A percentile compares a stretch with the other conserved stretches of the same genome.
Conservation (phyloP, 805 yeast genomes). For the Metschnikowia vanudenii region DNA sequence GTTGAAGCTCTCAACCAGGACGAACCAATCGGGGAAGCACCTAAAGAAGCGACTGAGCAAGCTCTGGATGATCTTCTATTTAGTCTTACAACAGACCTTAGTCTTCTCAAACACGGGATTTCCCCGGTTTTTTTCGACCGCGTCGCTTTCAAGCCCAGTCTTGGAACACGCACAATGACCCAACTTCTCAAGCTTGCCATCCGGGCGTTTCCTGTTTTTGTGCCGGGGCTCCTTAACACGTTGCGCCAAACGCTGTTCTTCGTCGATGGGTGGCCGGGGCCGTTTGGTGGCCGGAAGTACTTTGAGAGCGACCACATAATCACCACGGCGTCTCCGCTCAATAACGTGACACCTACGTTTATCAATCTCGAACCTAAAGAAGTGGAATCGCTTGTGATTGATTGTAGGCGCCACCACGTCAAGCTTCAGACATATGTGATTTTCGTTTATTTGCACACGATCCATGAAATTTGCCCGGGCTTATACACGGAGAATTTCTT, state of each 20-base stretch:
- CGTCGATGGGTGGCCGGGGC: neutral
- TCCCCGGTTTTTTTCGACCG: slow-evolving; percentile 2
- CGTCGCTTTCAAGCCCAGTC: slow-evolving; percentile 1
- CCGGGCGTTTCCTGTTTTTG: neutral
- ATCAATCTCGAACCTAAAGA: slow-evolving; percentile 1
- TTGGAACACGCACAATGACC: neutral
- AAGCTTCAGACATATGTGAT: slow-evolving; percentile 2
- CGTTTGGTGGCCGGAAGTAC: neutral
- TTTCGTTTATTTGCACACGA: slow-evolving; percentile 4
- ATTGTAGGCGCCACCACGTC: slow-evolving; percentile 2
- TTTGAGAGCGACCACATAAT: neutral
- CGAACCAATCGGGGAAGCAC: neutral
- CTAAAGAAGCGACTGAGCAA: neutral
- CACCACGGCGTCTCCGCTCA: slow-evolving; percentile 3
- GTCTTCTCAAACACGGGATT: slow-evolving; percentile 1
- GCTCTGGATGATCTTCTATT: neutral
- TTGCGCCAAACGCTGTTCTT: slow-evolving; percentile 1
- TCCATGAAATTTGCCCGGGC: slow-evolving; percentile 4
- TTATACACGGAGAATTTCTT: slow-evolving; percentile 4
- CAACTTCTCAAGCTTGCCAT: neutral
- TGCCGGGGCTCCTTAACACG: neutral
- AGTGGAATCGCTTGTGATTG: neutral
- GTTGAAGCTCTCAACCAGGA: slow-evolving; percentile 6
- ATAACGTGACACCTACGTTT: neutral
- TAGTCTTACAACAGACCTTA: slow-evolving; percentile 4